These are phyloP conservation scores for Trichosporon inkin DNA, from an alignment of 1,284 basidiomycete genomes.

Conservation along the genomic window DNA sequence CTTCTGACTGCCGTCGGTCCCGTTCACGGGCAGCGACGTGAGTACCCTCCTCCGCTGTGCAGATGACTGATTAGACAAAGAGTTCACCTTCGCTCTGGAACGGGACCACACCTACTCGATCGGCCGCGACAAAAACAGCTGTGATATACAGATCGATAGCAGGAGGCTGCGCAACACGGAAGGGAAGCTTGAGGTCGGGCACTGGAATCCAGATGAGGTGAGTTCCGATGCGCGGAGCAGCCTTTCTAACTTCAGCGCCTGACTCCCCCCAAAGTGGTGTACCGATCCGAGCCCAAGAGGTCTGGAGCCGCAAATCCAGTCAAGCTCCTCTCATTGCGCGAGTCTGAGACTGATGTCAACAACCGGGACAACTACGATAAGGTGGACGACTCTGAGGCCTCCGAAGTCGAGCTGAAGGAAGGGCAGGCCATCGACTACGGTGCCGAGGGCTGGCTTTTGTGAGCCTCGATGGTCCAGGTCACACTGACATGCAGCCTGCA, in stretches of 20 bases:
- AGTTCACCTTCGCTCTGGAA: constrained; percentile 42
- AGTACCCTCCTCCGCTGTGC: constrained; percentile 6
- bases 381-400: constrained; percentile 13
- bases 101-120: constrained; percentile 35
- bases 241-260: constrained; percentile 12
- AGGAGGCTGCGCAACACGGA: constrained; percentile 29
- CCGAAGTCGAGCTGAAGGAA: constrained; percentile 23
- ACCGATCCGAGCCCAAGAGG: constrained; percentile 33
- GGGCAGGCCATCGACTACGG: constrained; percentile 22
- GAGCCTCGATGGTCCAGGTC: constrained; percentile 6
- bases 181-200: constrained; percentile 32
- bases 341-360: constrained; percentile 20
- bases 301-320: constrained; percentile 23
- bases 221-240: constrained; percentile 2
- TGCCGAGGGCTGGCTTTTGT: constrained; percentile 32
- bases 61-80: constrained; percentile 19
- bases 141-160: constrained; percentile 32
- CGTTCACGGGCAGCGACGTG: constrained; percentile 40
- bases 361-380: constrained; percentile 31
- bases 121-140: constrained; percentile 31
- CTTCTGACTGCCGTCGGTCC: constrained; percentile 41
- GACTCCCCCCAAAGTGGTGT: constrained; percentile 28
- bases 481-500: constrained; percentile 14
- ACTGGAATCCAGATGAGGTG: constrained; percentile 40
- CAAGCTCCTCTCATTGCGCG: constrained; percentile 22